A percentile compares a stretch with the other conserved stretches of the same genome.
Conservation (phyloP, 129 eudicot species). For the Scalesia atractyloides region DNA sequence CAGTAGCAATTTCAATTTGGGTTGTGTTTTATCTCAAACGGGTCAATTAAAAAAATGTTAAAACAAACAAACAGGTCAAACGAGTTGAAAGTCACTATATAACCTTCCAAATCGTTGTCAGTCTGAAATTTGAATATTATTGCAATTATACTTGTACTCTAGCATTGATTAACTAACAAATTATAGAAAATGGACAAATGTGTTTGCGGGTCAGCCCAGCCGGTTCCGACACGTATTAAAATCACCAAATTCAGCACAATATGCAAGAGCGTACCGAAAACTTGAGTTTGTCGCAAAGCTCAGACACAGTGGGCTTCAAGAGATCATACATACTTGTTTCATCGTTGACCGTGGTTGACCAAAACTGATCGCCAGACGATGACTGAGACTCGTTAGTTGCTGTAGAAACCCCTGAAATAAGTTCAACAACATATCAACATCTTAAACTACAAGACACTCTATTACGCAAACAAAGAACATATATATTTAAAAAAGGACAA, state of each 20-base stretch:
- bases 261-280: conserved; percentile 56
- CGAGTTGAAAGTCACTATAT: conserved; percentile 5
- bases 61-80: background rate
- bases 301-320: conserved; percentile 44
- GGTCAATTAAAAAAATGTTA: background rate
- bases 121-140: background rate
- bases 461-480: background rate
- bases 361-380: conserved; percentile 23
- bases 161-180: background rate
- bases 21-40: conserved; percentile 14
- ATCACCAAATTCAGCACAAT: background rate
- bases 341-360: conserved; percentile 21
- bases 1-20: background rate
- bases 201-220: conserved; percentile 12
- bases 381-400: conserved; percentile 30
- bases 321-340: conserved; percentile 33
- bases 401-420: conserved; percentile 28
- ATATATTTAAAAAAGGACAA: background rate
- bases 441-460: conserved; percentile 5
- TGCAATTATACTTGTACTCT: background rate
- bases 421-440: conserved; percentile 20
- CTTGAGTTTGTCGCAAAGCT: conserved; percentile 53
- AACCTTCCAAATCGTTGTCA: background rate
- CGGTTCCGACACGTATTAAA: conserved; percentile 6
- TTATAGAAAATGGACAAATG: background rate